These are phyloP conservation scores for Fusarium sp. DNA, from an alignment of 2,329 filamentous ascomycete genomes.

Conservation along the genomic window DNA sequence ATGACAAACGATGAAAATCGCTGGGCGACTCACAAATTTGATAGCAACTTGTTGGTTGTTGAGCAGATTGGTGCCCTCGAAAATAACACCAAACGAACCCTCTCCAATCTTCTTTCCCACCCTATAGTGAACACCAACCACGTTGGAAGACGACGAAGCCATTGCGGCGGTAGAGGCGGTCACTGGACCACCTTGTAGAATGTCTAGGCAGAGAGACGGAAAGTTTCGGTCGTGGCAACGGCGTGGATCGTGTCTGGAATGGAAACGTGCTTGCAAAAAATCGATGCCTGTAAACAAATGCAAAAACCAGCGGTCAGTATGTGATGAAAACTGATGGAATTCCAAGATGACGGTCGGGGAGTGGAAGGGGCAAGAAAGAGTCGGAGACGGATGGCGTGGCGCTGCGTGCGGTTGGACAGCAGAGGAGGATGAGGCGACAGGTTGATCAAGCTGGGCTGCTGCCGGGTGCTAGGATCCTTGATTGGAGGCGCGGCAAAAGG, in stretches of 20 bases:
- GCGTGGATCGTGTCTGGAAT: conserved; percentile 24
- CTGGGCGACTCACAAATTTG: conserved; percentile 82
- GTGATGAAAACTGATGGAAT: conserved; percentile 35
- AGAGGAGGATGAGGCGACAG: conserved; percentile 40
- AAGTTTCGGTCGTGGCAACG: conserved; percentile 21
- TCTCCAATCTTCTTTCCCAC: conserved; percentile 99
- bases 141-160: conserved; percentile 93
- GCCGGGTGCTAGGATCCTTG: conserved; percentile 36
- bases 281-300: conserved; percentile 39
- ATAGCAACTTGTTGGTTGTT: conserved; percentile 99
- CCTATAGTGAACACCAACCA: conserved; percentile 98
- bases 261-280: conserved; percentile 27
- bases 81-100: conserved; percentile 98
- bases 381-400: conserved; percentile 37
- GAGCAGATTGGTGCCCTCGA: conserved; percentile 97
- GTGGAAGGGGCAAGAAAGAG: conserved; percentile 22
- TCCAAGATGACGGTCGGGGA: conserved; percentile 14
- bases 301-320: conserved; percentile 36
- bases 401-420: conserved; percentile 37
- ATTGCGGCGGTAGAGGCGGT: conserved; percentile 61
- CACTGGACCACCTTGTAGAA: conserved; percentile 41
- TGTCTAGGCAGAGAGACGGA: conserved; percentile 26
- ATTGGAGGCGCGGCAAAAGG: conserved; percentile 44
- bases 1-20: neutral
- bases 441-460: conserved; percentile 36